Evolutionary conservation across 352 stramenopile genomes (phyloP).

Genomic region (Globisporangium paroecandrum): DNA sequence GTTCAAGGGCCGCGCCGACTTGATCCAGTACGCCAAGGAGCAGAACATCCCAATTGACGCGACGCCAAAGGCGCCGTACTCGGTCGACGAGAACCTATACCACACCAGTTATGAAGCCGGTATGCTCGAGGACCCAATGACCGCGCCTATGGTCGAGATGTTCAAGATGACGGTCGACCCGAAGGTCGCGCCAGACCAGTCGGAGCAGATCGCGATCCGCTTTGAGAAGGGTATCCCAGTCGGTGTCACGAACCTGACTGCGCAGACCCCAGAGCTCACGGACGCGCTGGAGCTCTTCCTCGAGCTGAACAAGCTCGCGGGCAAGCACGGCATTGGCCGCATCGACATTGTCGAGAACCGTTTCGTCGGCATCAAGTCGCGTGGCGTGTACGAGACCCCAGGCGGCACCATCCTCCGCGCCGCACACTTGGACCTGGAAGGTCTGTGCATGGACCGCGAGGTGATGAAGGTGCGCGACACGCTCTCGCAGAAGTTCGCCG

Average conservation of each 20-base stretch:
- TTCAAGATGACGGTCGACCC: conserved; percentile 98
- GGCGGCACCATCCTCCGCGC: conserved; percentile 91
- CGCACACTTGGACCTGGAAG: conserved; percentile 91
- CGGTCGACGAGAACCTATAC: conserved; percentile 98
- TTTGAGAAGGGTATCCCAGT: conserved; percentile 96
- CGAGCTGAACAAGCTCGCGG: conserved; percentile 96
- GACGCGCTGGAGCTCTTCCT: conserved; percentile 95
- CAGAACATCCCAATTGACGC: conserved; percentile 97
- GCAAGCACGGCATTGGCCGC: conserved; percentile 95
- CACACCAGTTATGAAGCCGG: conserved; percentile 98
- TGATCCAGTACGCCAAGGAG: conserved; percentile 96
- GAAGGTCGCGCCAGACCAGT: conserved; percentile 90
- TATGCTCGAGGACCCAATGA: conserved; percentile 94
- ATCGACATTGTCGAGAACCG: conserved; percentile 99
- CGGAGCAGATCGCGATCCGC: conserved; percentile 91
- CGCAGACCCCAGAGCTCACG: conserved; percentile 82
- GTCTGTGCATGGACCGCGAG: conserved; percentile 97
- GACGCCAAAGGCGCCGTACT: conserved; percentile 97
- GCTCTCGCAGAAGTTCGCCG: conserved; percentile 94
- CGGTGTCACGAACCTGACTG: conserved; percentile 88
- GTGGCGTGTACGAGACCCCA: conserved; percentile 98
- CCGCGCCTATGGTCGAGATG: conserved; percentile 92
- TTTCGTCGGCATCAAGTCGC: conserved; percentile 99
- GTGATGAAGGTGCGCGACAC: conserved; percentile 93
- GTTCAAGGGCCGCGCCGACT: conserved; percentile 97